Base-by-base conservation (phyloP, 768 basidiomycete species). In the Psilocybe subaeruginosa region DNA sequence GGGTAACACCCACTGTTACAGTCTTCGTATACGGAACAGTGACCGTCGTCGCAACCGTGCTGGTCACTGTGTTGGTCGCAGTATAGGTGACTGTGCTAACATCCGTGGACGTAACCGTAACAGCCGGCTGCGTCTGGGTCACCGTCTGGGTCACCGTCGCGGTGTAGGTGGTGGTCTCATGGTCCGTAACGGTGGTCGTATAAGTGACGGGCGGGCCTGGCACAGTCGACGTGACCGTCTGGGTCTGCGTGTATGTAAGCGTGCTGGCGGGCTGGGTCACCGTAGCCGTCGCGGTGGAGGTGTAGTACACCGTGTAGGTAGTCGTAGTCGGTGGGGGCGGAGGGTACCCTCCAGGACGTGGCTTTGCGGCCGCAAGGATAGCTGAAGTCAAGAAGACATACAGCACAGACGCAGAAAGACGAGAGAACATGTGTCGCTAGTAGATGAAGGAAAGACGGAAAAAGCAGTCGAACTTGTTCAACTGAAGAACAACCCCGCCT, bases 321-420 rank as follows among this genome's bases (percentile, higher is more conserved):
- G 41, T 47, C 11, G 67, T 58, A n/a, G 45, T 30, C 41, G 57
- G 60, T 12, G 65, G 58, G 43, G 51, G 50, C 7, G 50, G 51
- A 4, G 31, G 31, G 17, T 57, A 56, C 29, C 29, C 33, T 37
- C 46, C 56, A 47, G 51, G 51, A 53, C 56, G 49, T 43, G 73
- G 68, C 39, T 56, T 69, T 64, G 73, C 75, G 55, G 67, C 67
- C 56, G 66, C 73, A 64, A 74, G 64, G 55, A 73, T 46, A 49
- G 70, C 60, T 60, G 73, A 70, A 27, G 67, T 54, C 37, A 69
- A 51, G 48, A 72, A 57, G 60, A 68, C 68, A 48, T 35, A 35
- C 33, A 35, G 33, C 33, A 35, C 6, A 35, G 63, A 67, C 66
- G 67, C 31, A 48, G 72, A 56, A 50, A 68, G 19, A 51, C 68